Conservation (phyloP, 768 basidiomycete species). For the Phaffia australis region DNA sequence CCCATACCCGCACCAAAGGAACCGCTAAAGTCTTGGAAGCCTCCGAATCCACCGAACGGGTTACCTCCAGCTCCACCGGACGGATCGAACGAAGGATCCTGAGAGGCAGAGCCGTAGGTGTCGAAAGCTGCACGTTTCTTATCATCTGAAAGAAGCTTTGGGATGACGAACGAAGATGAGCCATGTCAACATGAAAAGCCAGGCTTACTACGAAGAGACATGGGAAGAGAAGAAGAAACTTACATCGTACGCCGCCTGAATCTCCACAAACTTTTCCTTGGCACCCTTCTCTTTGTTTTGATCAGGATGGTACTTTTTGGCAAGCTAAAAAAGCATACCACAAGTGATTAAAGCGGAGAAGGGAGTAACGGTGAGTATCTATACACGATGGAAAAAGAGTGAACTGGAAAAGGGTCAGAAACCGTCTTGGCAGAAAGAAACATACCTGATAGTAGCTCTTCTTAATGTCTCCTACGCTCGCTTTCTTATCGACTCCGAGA, state of each 20-base stretch:
- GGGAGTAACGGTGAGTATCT: neutral
- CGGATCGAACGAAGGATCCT: constrained; percentile 88
- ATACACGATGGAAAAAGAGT: neutral
- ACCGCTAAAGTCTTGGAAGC: constrained; percentile 60
- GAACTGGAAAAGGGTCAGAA: neutral
- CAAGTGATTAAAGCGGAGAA: neutral
- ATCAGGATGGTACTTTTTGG: constrained; percentile 96
- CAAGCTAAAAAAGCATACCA: constrained; percentile 52
- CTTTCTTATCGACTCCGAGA: constrained; percentile 77
- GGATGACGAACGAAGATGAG: neutral
- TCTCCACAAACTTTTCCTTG: constrained; percentile 87
- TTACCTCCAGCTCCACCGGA: constrained; percentile 37
- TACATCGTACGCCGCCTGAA: constrained; percentile 95
- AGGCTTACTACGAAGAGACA: neutral
- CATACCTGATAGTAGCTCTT: constrained; percentile 90
- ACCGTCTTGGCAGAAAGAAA: constrained; percentile 16
- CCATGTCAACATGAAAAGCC: neutral
- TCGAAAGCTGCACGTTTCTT: constrained; percentile 85
- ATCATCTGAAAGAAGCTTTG: constrained; percentile 61
- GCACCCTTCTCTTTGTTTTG: constrained; percentile 76
- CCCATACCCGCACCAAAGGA: constrained; percentile 39
- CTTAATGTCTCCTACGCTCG: constrained; percentile 80
- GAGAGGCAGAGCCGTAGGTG: constrained; percentile 81
- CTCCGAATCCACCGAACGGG: constrained; percentile 54
- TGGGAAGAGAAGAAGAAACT: constrained; percentile 29